These are phyloP conservation scores for Chrysosporium keratinophilum DNA, from an alignment of 2,329 filamentous ascomycete genomes.

Conservation along the genomic window DNA sequence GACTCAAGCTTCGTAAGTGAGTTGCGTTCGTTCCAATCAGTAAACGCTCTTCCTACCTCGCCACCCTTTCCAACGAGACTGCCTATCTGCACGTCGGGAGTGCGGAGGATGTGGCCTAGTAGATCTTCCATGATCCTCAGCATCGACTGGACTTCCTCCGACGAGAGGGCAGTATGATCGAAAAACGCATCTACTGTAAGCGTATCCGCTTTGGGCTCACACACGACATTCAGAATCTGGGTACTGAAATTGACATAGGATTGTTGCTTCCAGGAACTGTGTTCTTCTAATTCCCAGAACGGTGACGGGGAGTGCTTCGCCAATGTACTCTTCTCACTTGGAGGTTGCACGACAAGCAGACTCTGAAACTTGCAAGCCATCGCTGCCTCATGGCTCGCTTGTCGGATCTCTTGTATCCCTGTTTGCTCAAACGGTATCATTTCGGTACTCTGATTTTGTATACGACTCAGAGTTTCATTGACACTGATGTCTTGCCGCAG, in stretches of 20 bases:
- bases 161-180: constrained; percentile 1
- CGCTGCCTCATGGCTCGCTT: constrained; percentile 36
- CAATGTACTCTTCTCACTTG: background rate
- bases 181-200: constrained; percentile 11
- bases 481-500: constrained; percentile 26
- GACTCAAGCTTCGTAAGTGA: constrained; percentile 2
- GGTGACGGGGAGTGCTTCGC: background rate
- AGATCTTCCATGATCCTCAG: constrained; percentile 1
- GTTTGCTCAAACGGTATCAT: constrained; percentile 53
- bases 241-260: no score
- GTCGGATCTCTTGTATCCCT: constrained; percentile 39
- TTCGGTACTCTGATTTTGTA: constrained; percentile 42
- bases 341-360: constrained; percentile 29
- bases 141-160: constrained; percentile 3
- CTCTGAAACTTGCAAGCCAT: constrained; percentile 34
- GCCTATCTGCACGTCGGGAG: background rate
- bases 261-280: no score
- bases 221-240: constrained; percentile 9
- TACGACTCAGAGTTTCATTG: constrained; percentile 41
- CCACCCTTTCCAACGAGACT: background rate
- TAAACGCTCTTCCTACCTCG: background rate
- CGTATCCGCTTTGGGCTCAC: constrained; percentile 8
- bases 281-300: constrained; percentile 4
- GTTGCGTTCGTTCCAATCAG: background rate
- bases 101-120: background rate